Percentiles rank a stretch among this genome's conserved stretches.
Conservation (phyloP, 805 yeast genomes). For the Lipomyces mesembrius region DNA sequence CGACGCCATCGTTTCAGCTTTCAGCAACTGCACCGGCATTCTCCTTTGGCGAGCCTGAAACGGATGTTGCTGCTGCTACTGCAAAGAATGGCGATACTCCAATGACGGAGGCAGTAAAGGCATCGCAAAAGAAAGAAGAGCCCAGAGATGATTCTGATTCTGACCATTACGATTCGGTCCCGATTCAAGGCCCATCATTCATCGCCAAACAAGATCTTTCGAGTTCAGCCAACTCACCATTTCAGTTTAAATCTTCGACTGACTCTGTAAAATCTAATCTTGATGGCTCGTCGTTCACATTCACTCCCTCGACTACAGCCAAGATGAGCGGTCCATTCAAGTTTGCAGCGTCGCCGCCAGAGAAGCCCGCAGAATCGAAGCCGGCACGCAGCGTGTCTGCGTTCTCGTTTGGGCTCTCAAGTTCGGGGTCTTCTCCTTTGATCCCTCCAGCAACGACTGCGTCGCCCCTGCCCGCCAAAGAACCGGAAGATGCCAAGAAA, state of each 20-base stretch:
- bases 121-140: not conserved
- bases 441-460: not conserved
- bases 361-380: not conserved
- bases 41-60: conserved; percentile 4
- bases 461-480: conserved; percentile 2
- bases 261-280: not conserved
- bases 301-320: not conserved
- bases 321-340: conserved; percentile 16
- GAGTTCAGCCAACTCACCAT: conserved; percentile 12
- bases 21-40: conserved; percentile 9
- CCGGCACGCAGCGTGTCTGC: conserved; percentile 1
- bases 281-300: conserved; percentile 22
- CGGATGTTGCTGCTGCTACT: not conserved
- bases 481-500: not conserved
- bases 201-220: not conserved
- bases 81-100: not conserved
- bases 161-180: conserved; percentile 12
- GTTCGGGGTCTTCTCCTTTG: not conserved
- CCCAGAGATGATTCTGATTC: conserved; percentile 10
- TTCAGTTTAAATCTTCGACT: conserved; percentile 5
- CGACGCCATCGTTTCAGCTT: not conserved
- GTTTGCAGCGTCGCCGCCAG: conserved; percentile 7
- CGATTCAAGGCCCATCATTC: conserved; percentile 26
- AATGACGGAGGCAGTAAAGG: conserved; percentile 5
- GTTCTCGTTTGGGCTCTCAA: conserved; percentile 11